Conservation (phyloP, 2,329 filamentous ascomycete genomes). For the Truncatella angustata region DNA sequence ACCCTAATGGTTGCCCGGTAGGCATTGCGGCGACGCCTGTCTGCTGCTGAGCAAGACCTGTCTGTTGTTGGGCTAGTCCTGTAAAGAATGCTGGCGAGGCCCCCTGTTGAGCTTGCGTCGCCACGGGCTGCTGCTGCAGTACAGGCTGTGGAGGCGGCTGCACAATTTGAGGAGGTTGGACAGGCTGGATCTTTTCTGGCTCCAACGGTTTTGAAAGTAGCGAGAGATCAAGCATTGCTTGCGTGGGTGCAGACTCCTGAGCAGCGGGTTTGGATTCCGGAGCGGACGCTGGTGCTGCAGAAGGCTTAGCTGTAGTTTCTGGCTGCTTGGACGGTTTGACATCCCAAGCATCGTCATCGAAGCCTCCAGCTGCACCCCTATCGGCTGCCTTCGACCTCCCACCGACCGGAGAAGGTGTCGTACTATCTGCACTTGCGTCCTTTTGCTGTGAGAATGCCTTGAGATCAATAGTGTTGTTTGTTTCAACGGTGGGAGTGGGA, state of each 20-base stretch:
- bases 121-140: constrained; percentile 28
- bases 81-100: constrained; percentile 61
- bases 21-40: constrained; percentile 37
- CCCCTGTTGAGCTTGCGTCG: constrained; percentile 47
- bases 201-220: constrained; percentile 52
- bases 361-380: constrained; percentile 52
- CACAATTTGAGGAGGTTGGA: constrained; percentile 26
- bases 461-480: constrained; percentile 83
- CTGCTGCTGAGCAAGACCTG: constrained; percentile 44
- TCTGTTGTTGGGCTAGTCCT: constrained; percentile 45
- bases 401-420: constrained; percentile 33
- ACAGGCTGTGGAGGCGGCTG: constrained; percentile 32
- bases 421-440: constrained; percentile 38
- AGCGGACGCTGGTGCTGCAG: constrained; percentile 33
- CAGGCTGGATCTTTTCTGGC: constrained; percentile 41
- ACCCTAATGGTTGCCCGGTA: constrained; percentile 41
- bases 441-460: constrained; percentile 74
- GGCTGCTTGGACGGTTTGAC: constrained; percentile 75
- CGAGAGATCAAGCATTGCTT: constrained; percentile 53
- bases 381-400: constrained; percentile 28
- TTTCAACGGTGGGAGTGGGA: constrained; percentile 81
- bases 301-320: constrained; percentile 40
- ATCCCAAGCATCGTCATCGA: constrained; percentile 97
- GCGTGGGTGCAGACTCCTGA: constrained; percentile 22
- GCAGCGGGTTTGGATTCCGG: constrained; percentile 49